Evolutionary conservation across 129 eudicot species (phyloP).

Genomic region (Ambrosia trifida): DNA sequence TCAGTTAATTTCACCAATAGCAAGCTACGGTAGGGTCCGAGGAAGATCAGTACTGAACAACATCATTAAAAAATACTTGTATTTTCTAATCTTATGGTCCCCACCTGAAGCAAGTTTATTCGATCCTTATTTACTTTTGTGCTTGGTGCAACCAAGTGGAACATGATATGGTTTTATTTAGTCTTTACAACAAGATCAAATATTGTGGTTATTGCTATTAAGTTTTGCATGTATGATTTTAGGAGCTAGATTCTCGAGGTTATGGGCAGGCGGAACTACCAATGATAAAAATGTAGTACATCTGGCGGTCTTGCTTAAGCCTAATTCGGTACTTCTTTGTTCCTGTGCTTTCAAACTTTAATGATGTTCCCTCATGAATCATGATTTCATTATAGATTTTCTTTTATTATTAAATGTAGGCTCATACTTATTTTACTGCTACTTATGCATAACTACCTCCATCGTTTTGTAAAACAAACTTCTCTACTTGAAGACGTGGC

Average conservation of each 20-base stretch:
- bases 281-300: constrained; percentile 47
- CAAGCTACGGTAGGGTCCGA: too few relatives aligned
- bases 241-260: constrained; percentile 57
- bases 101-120: not conserved
- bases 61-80: constrained; percentile 4
- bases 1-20: too few relatives aligned
- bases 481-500: not conserved
- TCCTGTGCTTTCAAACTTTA: not conserved
- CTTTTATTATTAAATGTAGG: constrained; percentile 10
- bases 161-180: constrained; percentile 2
- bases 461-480: not conserved
- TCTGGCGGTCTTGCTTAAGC: constrained; percentile 57
- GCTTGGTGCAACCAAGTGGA: constrained; percentile 15
- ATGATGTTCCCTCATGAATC: not conserved
- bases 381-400: not conserved
- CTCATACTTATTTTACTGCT: constrained; percentile 13
- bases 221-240: constrained; percentile 30
- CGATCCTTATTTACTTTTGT: constrained; percentile 10
- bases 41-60: not conserved
- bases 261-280: constrained; percentile 75
- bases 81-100: constrained; percentile 5
- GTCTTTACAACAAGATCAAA: constrained; percentile 1
- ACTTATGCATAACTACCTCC: constrained; percentile 3
- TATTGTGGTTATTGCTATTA: constrained; percentile 5
- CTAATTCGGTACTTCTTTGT: constrained; percentile 53